Percentiles rank a stretch among this genome's conserved stretches.
Evolutionary conservation across 257 asterid species (phyloP).

Genomic region (Mitragyna speciosa): DNA sequence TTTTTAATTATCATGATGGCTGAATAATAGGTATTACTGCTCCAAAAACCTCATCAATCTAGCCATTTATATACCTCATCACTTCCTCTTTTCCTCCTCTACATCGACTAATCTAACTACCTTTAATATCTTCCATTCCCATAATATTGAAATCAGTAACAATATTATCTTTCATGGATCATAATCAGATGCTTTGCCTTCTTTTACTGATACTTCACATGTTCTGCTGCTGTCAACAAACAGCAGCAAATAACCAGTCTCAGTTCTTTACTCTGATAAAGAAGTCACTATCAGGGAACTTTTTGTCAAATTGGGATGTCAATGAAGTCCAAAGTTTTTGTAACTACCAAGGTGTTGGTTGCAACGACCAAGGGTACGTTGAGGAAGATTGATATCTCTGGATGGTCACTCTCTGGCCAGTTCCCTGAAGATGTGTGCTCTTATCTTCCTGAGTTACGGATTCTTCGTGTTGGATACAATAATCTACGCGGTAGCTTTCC

Average conservation of each 20-base stretch:
- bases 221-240: slow-evolving; percentile 26
- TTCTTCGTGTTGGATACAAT: slow-evolving; percentile 55
- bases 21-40: slow-evolving; percentile 26
- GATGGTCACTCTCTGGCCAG: slow-evolving; percentile 62
- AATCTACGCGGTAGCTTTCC: slow-evolving; percentile 54
- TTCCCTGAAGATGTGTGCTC: slow-evolving; percentile 63
- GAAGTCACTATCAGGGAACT: slow-evolving; percentile 42
- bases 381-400: slow-evolving; percentile 51
- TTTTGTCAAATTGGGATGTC: slow-evolving; percentile 51
- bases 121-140: slow-evolving; percentile 6
- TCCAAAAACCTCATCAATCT: slow-evolving; percentile 40
- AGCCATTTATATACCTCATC: slow-evolving; percentile 58
- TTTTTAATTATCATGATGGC: slow-evolving; percentile 35
- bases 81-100: slow-evolving; percentile 33
- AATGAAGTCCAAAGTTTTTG: slow-evolving; percentile 33
- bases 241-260: slow-evolving; percentile 27
- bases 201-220: slow-evolving; percentile 29
- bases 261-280: slow-evolving; percentile 50
- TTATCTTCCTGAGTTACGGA: slow-evolving; percentile 51
- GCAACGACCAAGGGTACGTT: slow-evolving; percentile 49
- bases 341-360: slow-evolving; percentile 55
- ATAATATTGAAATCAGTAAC: background rate
- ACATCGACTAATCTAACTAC: slow-evolving; percentile 25
- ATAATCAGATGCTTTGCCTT: slow-evolving; percentile 24
- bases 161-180: slow-evolving; percentile 31